Base-by-base conservation (phyloP, 768 basidiomycete genomes). In the Rhodosporidiobolus odoratus region DNA sequence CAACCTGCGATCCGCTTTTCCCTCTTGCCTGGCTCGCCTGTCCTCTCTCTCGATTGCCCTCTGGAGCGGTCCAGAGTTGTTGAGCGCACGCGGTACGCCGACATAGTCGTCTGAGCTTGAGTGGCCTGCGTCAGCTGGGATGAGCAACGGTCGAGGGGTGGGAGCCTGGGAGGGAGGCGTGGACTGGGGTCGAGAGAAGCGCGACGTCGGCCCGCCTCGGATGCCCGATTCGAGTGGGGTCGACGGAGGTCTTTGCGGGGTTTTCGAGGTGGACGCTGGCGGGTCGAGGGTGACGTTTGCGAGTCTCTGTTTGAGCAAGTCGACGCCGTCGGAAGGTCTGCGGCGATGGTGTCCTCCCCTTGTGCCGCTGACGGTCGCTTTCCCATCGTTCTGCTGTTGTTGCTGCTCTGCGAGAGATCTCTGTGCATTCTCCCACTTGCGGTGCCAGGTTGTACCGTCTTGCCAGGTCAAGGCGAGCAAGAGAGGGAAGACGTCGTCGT, bases 91-190 rank as follows among this genome's bases (percentile, higher is more conserved):
- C 3, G 72, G 72, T 6, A 73, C 72, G 37, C 72, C 72, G 13
- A 52, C 72, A 25, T 66, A 65, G 27, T 73, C 67, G 48, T 73
- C 72, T 3, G 64, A 66, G 16, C 58, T 52, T 1, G 63, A 68
- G 38, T 54, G 35, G 25, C 58, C 71, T 19, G n/a, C 38, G 15
- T 40, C 57, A 25, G 38, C 40, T 19, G 27, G 69, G n/a, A 66
- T 50, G 56, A 71, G 61, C 1, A 54, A 50, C n/a, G 59, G 27
- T 0, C 58, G 54, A 35, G 63, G 45, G 13, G 30, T 21, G 45
- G 34, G 1, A 16, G 35, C 25, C 4, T 37, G 41, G 13, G 48
- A 6, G n/a, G 58, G 40, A n/a, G 50, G 53, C 8, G 62, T 57
- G 23, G 63, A 68, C 10, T 12, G 47, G 12, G 50, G 48, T n/a